phyloP scores from a whole-genome alignment of 257 asterid species.

The Solanum etuberosum region DNA sequence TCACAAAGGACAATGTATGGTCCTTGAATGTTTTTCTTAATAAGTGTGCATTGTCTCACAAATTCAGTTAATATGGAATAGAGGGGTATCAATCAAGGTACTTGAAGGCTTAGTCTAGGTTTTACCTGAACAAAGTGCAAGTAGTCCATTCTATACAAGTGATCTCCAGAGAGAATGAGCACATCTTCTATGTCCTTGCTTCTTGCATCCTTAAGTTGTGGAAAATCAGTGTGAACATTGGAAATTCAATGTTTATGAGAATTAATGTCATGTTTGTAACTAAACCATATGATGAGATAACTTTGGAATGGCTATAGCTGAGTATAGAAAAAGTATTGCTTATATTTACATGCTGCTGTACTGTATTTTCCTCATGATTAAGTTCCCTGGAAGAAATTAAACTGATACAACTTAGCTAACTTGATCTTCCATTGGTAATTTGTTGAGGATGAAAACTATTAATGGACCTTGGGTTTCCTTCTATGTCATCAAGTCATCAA shows the following conservation, averaged over 20 bases:
- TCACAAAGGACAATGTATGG: too few relatives aligned
- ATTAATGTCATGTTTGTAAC: background rate
- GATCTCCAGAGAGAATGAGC: constrained; percentile 95
- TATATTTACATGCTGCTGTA: background rate
- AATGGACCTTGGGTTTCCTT: background rate
- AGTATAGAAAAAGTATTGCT: background rate
- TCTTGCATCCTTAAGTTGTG: constrained; percentile 63
- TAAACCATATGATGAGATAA: background rate
- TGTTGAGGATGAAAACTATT: background rate
- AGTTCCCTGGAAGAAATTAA: background rate
- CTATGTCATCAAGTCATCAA: background rate
- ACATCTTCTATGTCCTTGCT: constrained; percentile 92
- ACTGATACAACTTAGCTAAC: background rate
- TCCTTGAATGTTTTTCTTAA: too few relatives aligned
- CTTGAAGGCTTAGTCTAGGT: background rate
- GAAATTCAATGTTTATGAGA: background rate
- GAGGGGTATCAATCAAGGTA: background rate
- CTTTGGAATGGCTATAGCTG: background rate
- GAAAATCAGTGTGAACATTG: background rate
- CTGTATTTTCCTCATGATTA: background rate
- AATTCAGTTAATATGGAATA: too few relatives aligned
- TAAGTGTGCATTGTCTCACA: too few relatives aligned
- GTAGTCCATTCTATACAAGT: constrained; percentile 93
- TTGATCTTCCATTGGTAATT: background rate
- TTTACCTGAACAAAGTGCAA: constrained; percentile 88